Conservation (phyloP, 106 monocot genomes). For the Platanthera zijinensis region DNA sequence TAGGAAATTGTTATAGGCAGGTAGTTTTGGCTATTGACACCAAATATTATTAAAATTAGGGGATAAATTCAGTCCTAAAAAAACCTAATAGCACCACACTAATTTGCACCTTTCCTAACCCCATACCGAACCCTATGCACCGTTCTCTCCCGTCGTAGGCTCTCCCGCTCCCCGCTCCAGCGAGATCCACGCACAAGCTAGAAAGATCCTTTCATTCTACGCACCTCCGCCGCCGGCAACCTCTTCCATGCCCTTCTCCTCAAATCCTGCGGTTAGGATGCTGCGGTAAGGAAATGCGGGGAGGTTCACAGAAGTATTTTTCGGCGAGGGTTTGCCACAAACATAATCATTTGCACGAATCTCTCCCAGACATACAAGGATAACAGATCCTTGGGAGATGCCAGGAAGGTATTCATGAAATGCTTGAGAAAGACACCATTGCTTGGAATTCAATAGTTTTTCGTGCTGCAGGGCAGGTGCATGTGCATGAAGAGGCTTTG, state of each 20-base stretch:
- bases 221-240: slow-evolving; percentile 20
- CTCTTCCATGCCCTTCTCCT: slow-evolving; percentile 17
- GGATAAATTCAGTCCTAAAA: too few species aligned
- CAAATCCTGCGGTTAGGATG: slow-evolving; percentile 10
- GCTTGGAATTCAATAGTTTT: slow-evolving; percentile 32
- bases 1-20: too few species aligned
- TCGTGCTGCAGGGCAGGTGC: slow-evolving; percentile 15
- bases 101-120: too few species aligned
- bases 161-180: neutral
- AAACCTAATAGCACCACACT: too few species aligned
- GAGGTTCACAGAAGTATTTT: slow-evolving; percentile 24
- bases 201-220: slow-evolving; percentile 24
- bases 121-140: too few species aligned
- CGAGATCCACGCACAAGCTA: slow-evolving; percentile 10
- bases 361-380: slow-evolving; percentile 14
- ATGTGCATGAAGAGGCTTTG: slow-evolving; percentile 17
- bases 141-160: too few species aligned
- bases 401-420: slow-evolving; percentile 34
- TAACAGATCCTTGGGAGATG: slow-evolving; percentile 6
- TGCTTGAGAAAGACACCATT: slow-evolving; percentile 20
- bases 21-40: too few species aligned
- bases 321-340: slow-evolving; percentile 14
- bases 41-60: too few species aligned
- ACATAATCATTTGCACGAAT: slow-evolving; percentile 25
- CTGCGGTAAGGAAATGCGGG: slow-evolving; percentile 15